Evolutionary conservation across 352 stramenopile species (phyloP).

Genomic region (Phytophthora citrophthora): DNA sequence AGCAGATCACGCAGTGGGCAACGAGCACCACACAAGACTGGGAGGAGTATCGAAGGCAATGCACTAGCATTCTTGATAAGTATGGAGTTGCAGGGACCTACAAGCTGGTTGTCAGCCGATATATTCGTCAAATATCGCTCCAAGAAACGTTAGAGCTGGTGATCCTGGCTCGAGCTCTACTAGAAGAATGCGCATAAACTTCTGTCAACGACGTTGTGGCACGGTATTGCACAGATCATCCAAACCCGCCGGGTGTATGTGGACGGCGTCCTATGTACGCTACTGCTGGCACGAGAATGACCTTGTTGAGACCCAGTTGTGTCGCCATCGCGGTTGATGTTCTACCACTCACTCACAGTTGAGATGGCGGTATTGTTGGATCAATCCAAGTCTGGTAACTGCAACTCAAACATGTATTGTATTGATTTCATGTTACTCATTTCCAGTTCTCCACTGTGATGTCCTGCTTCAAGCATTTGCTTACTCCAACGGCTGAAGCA

Average conservation of each 20-base stretch:
- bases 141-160: conserved; percentile 18
- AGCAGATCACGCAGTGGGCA: too few species aligned
- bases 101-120: conserved; percentile 81
- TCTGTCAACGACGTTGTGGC: too few species aligned
- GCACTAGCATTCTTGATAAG: conserved; percentile 20
- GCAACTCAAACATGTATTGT: too few species aligned
- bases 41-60: conserved; percentile 24
- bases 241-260: conserved; percentile 59
- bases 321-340: conserved; percentile 57
- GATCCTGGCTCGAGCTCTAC: too few species aligned
- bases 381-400: too few species aligned
- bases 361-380: too few species aligned
- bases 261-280: conserved; percentile 27
- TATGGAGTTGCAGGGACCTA: conserved; percentile 77
- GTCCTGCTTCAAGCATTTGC: too few species aligned
- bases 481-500: too few species aligned
- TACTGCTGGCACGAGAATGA: conserved; percentile 70
- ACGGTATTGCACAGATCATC: too few species aligned
- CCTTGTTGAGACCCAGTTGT: conserved; percentile 39
- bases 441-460: too few species aligned
- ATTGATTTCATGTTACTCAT: too few species aligned
- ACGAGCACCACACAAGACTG: not conserved
- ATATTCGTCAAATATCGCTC: conserved; percentile 84
- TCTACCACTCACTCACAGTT: conserved; percentile 77
- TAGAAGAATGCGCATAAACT: too few species aligned